Conservation (phyloP, 257 asterid genomes). For the Capsicum rhomboideum region DNA sequence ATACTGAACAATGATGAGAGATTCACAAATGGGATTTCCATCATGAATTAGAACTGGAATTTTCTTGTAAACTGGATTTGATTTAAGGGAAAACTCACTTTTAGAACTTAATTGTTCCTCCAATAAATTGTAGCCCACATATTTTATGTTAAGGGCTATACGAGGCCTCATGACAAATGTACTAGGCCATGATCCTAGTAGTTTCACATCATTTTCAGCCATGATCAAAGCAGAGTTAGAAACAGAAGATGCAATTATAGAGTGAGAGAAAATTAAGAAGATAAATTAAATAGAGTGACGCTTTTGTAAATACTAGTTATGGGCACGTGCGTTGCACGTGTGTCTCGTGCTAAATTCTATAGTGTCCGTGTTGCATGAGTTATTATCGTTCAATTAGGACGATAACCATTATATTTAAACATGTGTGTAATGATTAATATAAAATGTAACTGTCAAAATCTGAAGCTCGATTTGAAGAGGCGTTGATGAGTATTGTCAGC, state of each 20-base stretch:
- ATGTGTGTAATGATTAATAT: too few species aligned
- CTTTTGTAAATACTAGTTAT: too few species aligned
- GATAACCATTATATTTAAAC: too few species aligned
- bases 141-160: constrained; percentile 18
- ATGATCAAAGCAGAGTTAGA: background rate
- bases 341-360: too few species aligned
- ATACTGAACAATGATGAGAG: constrained; percentile 17
- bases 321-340: too few species aligned
- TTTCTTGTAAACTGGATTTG: constrained; percentile 10
- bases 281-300: too few species aligned
- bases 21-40: constrained; percentile 14
- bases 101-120: background rate
- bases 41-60: constrained; percentile 8
- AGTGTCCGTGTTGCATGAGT: too few species aligned
- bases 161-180: constrained; percentile 12
- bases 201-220: constrained; percentile 14
- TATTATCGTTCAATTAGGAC: too few species aligned
- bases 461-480: too few species aligned
- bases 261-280: too few species aligned
- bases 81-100: background rate
- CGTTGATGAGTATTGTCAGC: too few species aligned
- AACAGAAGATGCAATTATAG: background rate
- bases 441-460: too few species aligned
- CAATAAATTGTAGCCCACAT: constrained; percentile 9
- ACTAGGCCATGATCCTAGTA: constrained; percentile 20